Base-by-base conservation (phyloP, 306 rosid species). In the Prunus mume region DNA sequence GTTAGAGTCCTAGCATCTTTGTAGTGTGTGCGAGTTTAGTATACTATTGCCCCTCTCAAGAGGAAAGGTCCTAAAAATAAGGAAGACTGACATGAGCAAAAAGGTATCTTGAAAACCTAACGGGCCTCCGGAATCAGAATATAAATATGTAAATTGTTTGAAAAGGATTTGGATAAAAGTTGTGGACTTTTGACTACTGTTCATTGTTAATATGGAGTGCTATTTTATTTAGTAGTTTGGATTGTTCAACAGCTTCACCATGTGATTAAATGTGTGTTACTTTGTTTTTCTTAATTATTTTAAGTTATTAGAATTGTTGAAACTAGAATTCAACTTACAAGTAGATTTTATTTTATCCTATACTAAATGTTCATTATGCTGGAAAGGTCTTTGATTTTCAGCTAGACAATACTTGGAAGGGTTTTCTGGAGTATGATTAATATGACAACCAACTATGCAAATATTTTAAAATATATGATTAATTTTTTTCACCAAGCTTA, bases 351-450 rank as follows among this genome's bases (percentile, higher is more conserved):
- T 56, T 45, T 46, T 27, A 43, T 76, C 52, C 17, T 17, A 68
- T 61, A 18, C 60, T 70, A 19, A 52, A 57, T 61, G 64, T 83
- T 67, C 47, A 38, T 68, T 70, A 70, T 85, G 80, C 90, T 95
- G 98, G 98, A 95, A 95, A 86, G 93, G 98, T 69, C 92, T 95
- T 65, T 88, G 98, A 64, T 87, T 95, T 80, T 87, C 98, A 17
- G 98, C 98, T 73, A 88, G 98, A 63, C 98, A 95, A 72, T 97
- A 95, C 85, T 90, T 95, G 82, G 98, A 95, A 52, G 98, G 98
- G 64, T 95, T 95, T 84, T 95, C 98, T 20, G 85, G 88, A 85
- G 98, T 91, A 85, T 62, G 84, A 32, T 73, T 77, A 30, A 28
- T 65, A 55, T 71, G 69, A 20, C 30, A 5, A 60, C 64, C 47